These are phyloP conservation scores for Globisporangium recalcitrans DNA, from an alignment of 352 stramenopile species.

Conservation along the genomic window DNA sequence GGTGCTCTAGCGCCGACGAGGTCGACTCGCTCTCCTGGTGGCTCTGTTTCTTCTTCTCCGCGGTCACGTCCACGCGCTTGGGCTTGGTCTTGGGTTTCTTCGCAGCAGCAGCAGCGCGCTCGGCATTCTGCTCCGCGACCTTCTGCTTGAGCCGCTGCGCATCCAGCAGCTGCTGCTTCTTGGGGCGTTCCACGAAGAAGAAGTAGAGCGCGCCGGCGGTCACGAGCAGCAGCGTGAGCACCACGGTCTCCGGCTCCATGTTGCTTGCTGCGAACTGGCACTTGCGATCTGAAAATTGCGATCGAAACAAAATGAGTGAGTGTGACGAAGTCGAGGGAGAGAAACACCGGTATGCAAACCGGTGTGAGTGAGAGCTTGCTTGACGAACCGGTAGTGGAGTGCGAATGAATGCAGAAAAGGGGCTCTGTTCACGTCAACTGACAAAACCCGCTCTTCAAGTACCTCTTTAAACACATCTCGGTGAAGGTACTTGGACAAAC, in stretches of 20 bases:
- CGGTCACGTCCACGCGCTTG: constrained; percentile 68
- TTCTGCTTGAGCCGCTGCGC: constrained; percentile 38
- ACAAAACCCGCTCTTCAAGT: constrained; percentile 8
- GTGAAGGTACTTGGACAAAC: not conserved
- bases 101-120: constrained; percentile 31
- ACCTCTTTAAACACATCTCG: not conserved
- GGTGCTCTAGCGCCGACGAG: constrained; percentile 29
- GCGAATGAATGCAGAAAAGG: no score
- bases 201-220: constrained; percentile 57
- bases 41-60: constrained; percentile 56
- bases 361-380: no score
- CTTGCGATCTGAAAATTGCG: constrained; percentile 2
- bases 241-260: constrained; percentile 26
- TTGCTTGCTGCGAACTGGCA: constrained; percentile 2
- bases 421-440: constrained; percentile 11
- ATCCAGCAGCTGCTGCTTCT: constrained; percentile 27
- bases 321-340: no score
- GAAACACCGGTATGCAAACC: not conserved
- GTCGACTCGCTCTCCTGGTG: constrained; percentile 6
- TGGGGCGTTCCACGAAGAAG: constrained; percentile 51
- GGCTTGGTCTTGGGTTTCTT: constrained; percentile 63
- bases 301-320: not conserved
- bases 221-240: constrained; percentile 57
- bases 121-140: constrained; percentile 42
- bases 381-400: no score